Base-by-base conservation (phyloP, 352 stramenopile genomes). In the Phytophthora ramorum region DNA sequence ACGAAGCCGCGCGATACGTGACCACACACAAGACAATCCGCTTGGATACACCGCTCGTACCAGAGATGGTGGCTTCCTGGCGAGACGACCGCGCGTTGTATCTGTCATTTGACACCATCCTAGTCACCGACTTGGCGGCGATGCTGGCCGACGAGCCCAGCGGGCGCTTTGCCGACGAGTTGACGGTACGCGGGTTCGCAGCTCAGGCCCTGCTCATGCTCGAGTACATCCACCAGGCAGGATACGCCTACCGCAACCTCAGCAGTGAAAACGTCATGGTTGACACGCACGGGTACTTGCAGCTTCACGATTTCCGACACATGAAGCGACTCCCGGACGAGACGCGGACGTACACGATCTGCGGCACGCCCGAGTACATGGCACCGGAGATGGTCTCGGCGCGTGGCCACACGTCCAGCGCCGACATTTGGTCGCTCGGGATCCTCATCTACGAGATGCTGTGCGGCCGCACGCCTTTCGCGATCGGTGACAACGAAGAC, bases 371-470 rank as follows among this genome's bases (percentile, higher is more conserved):
- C 26, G 90, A 97, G 71, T 97, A 96, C 72, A 94, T 96, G 75
- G 84, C 90, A 8, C 90, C 90, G 0, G 90, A 97, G 65, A 93
- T 97, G 85, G 77, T 97, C 34, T 95, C 87, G 0, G 89, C 88
- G 2, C 79, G 89, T 17, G 85, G 85, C 6, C 87, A 97, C 57
- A 93, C 83, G 10, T 78, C 75, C 19, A 87, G 77, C 37, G 81
- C 85, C n/a, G 90, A 97, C 43, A 83, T 93, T 26, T 97, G 90
- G 90, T 89, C 84, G 0, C 74, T 96, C 3, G 90, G 89, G 12
- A 92, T 96, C 43, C 71, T 96, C 50, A 65, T 96, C 28, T 97
- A 93, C 63, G 89, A 97, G 66, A 92, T 96, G 76, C 63, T 96
- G 16, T 90, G 80, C 40, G 90, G 90, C 0, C 75, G 90, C 19